These are phyloP conservation scores for Puccinia brachypodii DNA, from an alignment of 1,284 basidiomycete genomes.

Conservation along the genomic window DNA sequence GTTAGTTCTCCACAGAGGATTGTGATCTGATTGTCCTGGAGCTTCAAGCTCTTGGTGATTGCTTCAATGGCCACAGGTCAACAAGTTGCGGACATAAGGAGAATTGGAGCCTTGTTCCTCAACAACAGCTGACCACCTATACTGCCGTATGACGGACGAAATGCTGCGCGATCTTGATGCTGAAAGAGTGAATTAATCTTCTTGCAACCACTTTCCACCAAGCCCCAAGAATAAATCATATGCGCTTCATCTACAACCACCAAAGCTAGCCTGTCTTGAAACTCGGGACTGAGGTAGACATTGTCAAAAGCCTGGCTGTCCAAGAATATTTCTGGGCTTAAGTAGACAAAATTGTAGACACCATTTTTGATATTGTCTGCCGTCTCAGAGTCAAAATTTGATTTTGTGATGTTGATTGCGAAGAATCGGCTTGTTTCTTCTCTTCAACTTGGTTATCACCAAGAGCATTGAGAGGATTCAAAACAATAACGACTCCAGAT, in stretches of 20 bases:
- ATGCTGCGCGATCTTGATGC: not conserved
- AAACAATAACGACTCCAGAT: not conserved
- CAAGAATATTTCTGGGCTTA: not conserved
- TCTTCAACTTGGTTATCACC: conserved; percentile 14
- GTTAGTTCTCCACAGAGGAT: not conserved
- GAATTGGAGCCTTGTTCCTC: too few relatives aligned
- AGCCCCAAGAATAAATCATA: conserved; percentile 8
- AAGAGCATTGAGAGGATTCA: conserved; percentile 19
- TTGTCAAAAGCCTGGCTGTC: too few relatives aligned
- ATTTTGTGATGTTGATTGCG: too few relatives aligned
- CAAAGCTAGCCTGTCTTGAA: not conserved
- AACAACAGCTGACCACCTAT: too few relatives aligned
- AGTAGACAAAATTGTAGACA: too few relatives aligned
- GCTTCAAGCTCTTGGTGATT: not conserved
- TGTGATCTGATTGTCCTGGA: not conserved
- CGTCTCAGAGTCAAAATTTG: too few relatives aligned
- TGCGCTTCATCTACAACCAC: conserved; percentile 7
- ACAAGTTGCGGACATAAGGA: too few relatives aligned
- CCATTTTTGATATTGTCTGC: too few relatives aligned
- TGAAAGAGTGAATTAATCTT: not conserved
- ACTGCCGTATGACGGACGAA: conserved; percentile 1
- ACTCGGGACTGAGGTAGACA: too few relatives aligned
- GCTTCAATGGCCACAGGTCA: not conserved
- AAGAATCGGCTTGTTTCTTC: too few relatives aligned
- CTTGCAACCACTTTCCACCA: not conserved